Evolutionary conservation across 805 yeast species (phyloP).

Genomic region (Vanderwaltozyma tropicalis): DNA sequence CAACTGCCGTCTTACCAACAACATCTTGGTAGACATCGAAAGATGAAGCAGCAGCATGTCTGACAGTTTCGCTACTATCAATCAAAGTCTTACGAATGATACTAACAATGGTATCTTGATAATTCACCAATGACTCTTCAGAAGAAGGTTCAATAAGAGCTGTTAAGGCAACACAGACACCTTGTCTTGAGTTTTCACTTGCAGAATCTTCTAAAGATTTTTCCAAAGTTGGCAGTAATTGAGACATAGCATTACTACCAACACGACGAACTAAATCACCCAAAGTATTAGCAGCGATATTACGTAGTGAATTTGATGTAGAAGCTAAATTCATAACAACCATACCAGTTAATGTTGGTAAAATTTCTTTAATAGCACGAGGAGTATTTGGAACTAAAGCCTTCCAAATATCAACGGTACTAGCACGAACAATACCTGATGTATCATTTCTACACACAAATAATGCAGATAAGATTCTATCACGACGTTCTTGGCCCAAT

Average conservation of each 20-base stretch:
- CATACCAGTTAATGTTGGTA: constrained; percentile 71
- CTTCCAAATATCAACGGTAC: constrained; percentile 93
- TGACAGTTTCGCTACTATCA: constrained; percentile 61
- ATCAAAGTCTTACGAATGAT: constrained; percentile 72
- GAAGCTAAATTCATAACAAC: constrained; percentile 78
- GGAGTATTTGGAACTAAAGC: constrained; percentile 94
- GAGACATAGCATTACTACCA: constrained; percentile 76
- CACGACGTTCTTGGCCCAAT: constrained; percentile 82
- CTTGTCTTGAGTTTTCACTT: constrained; percentile 84
- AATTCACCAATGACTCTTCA: constrained; percentile 46
- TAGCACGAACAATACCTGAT: constrained; percentile 75
- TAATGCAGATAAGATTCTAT: constrained; percentile 71
- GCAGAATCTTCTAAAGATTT: constrained; percentile 44
- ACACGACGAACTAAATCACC: constrained; percentile 94
- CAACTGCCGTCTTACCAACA: constrained; percentile 78
- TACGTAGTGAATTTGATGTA: constrained; percentile 65
- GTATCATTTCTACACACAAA: constrained; percentile 92
- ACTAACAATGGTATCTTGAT: constrained; percentile 57
- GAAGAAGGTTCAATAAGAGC: constrained; percentile 75
- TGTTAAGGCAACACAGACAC: constrained; percentile 86
- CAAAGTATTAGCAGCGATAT: constrained; percentile 83
- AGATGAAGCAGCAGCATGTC: constrained; percentile 86
- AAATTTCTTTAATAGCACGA: constrained; percentile 80
- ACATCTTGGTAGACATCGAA: constrained; percentile 79
- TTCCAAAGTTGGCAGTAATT: constrained; percentile 76